These are phyloP conservation scores for Malassezia slooffiae DNA, from an alignment of 1,284 basidiomycete species.

Conservation along the genomic window DNA sequence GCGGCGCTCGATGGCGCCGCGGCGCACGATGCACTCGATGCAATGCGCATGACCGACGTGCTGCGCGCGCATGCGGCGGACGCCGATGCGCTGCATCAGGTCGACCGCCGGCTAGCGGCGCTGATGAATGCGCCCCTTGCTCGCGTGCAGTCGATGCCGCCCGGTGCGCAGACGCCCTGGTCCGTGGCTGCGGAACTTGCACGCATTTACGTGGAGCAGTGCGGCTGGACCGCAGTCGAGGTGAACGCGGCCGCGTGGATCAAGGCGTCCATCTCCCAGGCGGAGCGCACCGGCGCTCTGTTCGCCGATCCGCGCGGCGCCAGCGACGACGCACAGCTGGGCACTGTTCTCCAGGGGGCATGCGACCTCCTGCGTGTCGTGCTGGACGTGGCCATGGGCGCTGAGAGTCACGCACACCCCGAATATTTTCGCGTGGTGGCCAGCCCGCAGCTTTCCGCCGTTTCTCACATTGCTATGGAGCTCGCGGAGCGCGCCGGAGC, in stretches of 20 bases:
- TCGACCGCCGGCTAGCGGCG: slow-evolving; percentile 3
- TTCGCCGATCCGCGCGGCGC: too few relatives aligned
- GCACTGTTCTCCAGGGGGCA: slow-evolving; percentile 5
- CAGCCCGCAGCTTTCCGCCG: slow-evolving; percentile 20
- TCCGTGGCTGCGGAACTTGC: neutral
- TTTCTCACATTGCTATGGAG: slow-evolving; percentile 14
- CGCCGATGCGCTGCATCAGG: neutral
- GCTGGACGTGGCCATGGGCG: slow-evolving; percentile 12
- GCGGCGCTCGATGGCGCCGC: slow-evolving; percentile 1
- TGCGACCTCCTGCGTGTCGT: slow-evolving; percentile 16
- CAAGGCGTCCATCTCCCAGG: slow-evolving; percentile 19
- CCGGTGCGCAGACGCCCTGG: neutral
- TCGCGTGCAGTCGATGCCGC: too few relatives aligned
- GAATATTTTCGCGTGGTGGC: slow-evolving; percentile 30
- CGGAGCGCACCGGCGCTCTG: too few relatives aligned
- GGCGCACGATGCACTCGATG: neutral
- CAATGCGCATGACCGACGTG: neutral
- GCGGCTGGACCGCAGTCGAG: slow-evolving; percentile 8
- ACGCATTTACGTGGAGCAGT: neutral
- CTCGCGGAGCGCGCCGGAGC: slow-evolving; percentile 10
- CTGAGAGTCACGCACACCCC: slow-evolving; percentile 15
- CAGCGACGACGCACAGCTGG: too few relatives aligned
- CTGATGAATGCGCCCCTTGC: neutral
- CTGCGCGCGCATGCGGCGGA: slow-evolving; percentile 2
- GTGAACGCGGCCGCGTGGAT: slow-evolving; percentile 20